Evolutionary conservation across 164 flowering plant species (phyloP).

Genomic region (grape (Vitis vinifera)): DNA sequence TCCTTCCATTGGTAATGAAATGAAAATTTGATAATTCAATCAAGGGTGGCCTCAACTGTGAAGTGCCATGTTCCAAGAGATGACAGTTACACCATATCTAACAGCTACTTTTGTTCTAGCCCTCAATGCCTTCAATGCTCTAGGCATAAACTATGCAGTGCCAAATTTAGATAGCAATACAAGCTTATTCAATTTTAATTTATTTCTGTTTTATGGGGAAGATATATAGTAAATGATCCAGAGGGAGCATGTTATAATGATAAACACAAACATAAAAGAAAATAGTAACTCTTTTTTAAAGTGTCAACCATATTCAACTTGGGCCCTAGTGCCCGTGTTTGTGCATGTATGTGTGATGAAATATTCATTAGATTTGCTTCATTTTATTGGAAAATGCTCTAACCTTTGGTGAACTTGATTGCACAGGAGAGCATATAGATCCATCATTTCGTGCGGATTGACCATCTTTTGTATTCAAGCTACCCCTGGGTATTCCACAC

Average conservation of each 20-base stretch:
- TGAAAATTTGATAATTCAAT: not conserved
- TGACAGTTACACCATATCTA: not conserved
- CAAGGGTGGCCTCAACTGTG: not conserved
- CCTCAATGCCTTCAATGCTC: not conserved
- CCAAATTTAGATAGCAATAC: too few species aligned
- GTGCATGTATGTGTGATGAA: not conserved
- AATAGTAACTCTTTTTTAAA: not conserved
- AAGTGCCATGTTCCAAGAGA: not conserved
- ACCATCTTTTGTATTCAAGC: constrained; percentile 62
- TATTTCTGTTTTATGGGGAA: not conserved
- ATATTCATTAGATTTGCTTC: not conserved
- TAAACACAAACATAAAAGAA: not conserved
- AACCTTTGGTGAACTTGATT: constrained; percentile 81
- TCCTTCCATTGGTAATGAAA: not conserved
- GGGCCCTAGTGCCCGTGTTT: not conserved
- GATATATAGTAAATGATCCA: not conserved
- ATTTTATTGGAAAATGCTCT: not conserved
- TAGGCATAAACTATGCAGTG: not conserved
- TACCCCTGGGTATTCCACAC: constrained; percentile 62
- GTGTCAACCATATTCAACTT: not conserved
- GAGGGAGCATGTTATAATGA: not conserved
- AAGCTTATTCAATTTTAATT: not conserved
- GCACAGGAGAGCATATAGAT: constrained; percentile 79
- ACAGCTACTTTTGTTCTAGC: not conserved
- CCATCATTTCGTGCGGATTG: constrained; percentile 82